Evolutionary conservation across 352 stramenopile species (phyloP).

Genomic region (Albugo candida): DNA sequence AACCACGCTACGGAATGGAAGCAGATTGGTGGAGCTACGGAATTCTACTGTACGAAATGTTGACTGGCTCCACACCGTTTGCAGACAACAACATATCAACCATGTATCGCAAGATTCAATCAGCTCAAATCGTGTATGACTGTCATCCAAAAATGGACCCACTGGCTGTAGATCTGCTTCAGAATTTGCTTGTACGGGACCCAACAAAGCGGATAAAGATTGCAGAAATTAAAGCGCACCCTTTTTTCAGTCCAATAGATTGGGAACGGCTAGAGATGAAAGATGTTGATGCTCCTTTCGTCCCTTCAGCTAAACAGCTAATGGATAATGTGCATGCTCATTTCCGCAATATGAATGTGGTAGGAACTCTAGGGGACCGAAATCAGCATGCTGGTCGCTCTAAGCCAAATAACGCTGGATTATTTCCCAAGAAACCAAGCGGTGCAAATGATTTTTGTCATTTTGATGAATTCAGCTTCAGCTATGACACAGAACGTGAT

Average conservation of each 20-base stretch:
- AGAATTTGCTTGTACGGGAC: slow-evolving; percentile 82
- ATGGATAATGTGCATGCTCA: slow-evolving; percentile 80
- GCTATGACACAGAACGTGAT: slow-evolving; percentile 52
- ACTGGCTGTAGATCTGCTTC: slow-evolving; percentile 54
- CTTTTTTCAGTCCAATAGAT: slow-evolving; percentile 55
- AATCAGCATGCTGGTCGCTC: slow-evolving; percentile 37
- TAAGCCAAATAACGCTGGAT: slow-evolving; percentile 14
- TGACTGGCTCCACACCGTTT: slow-evolving; percentile 28
- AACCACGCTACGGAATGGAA: slow-evolving; percentile 64
- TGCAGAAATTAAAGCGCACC: slow-evolving; percentile 26
- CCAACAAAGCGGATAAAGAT: slow-evolving; percentile 67
- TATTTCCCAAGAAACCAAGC: not conserved
- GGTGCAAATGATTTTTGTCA: slow-evolving; percentile 33
- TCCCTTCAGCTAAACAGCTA: slow-evolving; percentile 46
- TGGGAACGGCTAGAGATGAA: slow-evolving; percentile 59
- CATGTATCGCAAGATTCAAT: slow-evolving; percentile 83
- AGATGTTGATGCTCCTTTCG: slow-evolving; percentile 61
- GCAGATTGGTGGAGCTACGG: slow-evolving; percentile 55
- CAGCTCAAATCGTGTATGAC: slow-evolving; percentile 65
- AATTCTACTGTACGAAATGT: slow-evolving; percentile 43
- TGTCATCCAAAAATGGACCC: slow-evolving; percentile 40
- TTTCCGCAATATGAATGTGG: slow-evolving; percentile 79
- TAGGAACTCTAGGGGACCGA: slow-evolving; percentile 51
- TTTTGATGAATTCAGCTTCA: slow-evolving; percentile 80
- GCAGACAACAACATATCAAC: slow-evolving; percentile 59